These are phyloP conservation scores for Backusella sp. DNA, from an alignment of 192 early-diverging fungal species.

Conservation along the genomic window DNA sequence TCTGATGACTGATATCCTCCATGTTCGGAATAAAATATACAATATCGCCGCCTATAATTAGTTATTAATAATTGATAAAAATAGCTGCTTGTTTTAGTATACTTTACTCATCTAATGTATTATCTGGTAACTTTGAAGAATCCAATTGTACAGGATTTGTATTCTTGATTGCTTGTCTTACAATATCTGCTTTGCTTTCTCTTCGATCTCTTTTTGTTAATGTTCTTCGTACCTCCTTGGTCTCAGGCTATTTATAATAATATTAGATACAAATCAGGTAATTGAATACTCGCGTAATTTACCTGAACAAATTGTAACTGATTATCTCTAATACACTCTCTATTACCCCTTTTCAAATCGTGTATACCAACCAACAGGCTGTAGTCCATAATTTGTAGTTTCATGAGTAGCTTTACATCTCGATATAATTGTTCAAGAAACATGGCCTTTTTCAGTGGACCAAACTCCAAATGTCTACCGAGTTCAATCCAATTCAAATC, in stretches of 20 bases:
- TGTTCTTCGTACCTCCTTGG: not conserved
- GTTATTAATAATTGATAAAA: not conserved
- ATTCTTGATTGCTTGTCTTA: constrained; percentile 48
- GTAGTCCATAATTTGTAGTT: constrained; percentile 96
- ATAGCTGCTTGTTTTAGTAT: not conserved
- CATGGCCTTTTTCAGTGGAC: constrained; percentile 70
- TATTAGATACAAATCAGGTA: not conserved
- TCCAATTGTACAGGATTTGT: constrained; percentile 60
- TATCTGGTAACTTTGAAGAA: constrained; percentile 57
- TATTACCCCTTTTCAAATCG: constrained; percentile 81
- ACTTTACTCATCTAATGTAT: constrained; percentile 45
- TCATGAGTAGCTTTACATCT: constrained; percentile 77
- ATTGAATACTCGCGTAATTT: constrained; percentile 11
- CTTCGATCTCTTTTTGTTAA: not conserved
- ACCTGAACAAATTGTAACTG: constrained; percentile 81
- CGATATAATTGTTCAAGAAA: constrained; percentile 84
- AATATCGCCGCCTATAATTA: constrained; percentile 61
- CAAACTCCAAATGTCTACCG: constrained; percentile 71
- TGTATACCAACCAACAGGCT: constrained; percentile 91
- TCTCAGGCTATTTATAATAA: not conserved
- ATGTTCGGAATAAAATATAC: constrained; percentile 87
- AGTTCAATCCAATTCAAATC: constrained; percentile 92
- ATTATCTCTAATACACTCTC: constrained; percentile 89
- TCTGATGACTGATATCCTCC: constrained; percentile 86
- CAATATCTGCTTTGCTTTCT: constrained; percentile 49